Conservation (phyloP, 164 flowering plant genomes). For the Vitis labrusca region DNA sequence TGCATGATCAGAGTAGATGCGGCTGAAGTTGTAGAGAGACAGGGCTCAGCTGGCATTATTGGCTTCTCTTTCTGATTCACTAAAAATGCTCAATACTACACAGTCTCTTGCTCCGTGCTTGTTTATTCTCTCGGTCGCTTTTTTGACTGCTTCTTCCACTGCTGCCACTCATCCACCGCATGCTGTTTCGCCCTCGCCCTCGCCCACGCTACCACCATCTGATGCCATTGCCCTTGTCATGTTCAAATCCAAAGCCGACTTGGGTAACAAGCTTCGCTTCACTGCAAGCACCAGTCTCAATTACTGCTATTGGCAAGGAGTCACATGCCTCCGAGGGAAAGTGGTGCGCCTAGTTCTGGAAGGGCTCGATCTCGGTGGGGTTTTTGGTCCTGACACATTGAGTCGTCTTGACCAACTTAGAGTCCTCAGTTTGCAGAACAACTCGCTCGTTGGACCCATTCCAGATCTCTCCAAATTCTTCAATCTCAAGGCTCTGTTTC, state of each 20-base stretch:
- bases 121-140: slow-evolving; percentile 1
- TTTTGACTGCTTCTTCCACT: not conserved
- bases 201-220: slow-evolving; percentile 10
- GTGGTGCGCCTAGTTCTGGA: slow-evolving; percentile 59
- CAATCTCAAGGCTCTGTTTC: slow-evolving; percentile 73
- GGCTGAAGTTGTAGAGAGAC: not conserved
- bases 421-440: slow-evolving; percentile 71
- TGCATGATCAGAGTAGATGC: too few species aligned
- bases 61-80: not conserved
- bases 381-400: slow-evolving; percentile 50
- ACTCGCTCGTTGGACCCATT: slow-evolving; percentile 77
- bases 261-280: slow-evolving; percentile 40
- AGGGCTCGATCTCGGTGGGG: slow-evolving; percentile 45
- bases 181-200: not conserved
- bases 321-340: slow-evolving; percentile 41
- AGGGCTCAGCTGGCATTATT: not conserved
- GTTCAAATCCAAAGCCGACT: slow-evolving; percentile 69
- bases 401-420: slow-evolving; percentile 69
- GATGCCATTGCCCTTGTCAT: slow-evolving; percentile 63
- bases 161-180: not conserved
- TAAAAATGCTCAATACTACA: not conserved
- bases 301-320: slow-evolving; percentile 72
- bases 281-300: slow-evolving; percentile 16
- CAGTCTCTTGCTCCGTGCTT: not conserved
- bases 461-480: slow-evolving; percentile 68